Conservation (phyloP, 495 filamentous ascomycete species). For the Sabuloglossum arenarium region DNA sequence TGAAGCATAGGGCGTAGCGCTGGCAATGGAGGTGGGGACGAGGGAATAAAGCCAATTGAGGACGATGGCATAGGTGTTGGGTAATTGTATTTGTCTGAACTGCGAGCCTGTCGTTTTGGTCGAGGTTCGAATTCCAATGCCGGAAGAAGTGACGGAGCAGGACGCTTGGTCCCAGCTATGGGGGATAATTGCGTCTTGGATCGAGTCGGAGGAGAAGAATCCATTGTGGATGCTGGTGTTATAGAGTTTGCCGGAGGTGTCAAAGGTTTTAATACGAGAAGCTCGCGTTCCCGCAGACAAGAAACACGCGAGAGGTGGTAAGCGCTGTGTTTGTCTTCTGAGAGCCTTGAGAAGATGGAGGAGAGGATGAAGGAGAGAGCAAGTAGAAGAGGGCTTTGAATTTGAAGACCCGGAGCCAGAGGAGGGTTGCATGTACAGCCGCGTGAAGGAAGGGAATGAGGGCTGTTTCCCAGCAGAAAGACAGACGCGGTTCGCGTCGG, state of each 20-base stretch:
- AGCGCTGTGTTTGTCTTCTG: not conserved
- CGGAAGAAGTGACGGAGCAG: slow-evolving; percentile 51
- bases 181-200: slow-evolving; percentile 17
- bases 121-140: slow-evolving; percentile 58
- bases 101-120: slow-evolving; percentile 44
- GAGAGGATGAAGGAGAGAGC: not conserved
- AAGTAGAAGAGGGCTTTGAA: not conserved
- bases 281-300: not conserved
- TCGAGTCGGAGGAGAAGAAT: not conserved
- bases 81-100: slow-evolving; percentile 38
- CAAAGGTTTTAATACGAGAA: not conserved
- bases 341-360: not conserved
- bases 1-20: slow-evolving; percentile 32
- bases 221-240: not conserved
- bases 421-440: not conserved
- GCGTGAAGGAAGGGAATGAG: not conserved
- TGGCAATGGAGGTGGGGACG: slow-evolving; percentile 44
- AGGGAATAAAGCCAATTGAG: slow-evolving; percentile 76
- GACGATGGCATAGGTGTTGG: slow-evolving; percentile 88
- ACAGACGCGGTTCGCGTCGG: not conserved
- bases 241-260: not conserved
- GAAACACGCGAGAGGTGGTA: not conserved
- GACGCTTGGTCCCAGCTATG: slow-evolving; percentile 46
- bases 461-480: not conserved
- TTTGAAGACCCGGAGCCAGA: not conserved